Evolutionary conservation across 306 rosid species (phyloP).

Genomic region (Begonia loranthoides): DNA sequence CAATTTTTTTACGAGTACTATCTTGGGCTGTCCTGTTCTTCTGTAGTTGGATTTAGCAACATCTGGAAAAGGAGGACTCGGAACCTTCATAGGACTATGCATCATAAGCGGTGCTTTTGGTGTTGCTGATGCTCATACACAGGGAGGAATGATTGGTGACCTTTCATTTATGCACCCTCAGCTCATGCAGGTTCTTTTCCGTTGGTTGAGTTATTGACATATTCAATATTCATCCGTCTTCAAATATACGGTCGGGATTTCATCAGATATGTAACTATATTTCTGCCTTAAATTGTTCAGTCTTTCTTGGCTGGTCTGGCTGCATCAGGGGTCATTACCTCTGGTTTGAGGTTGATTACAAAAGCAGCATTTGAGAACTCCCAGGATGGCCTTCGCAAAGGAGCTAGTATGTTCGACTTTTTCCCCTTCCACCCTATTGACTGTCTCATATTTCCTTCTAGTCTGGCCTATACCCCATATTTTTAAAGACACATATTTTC

Average conservation of each 20-base stretch:
- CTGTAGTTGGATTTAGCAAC: constrained; percentile 79
- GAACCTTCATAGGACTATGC: constrained; percentile 64
- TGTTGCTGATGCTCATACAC: constrained; percentile 75
- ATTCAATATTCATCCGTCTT: too few relatives aligned
- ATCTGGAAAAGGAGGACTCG: constrained; percentile 79
- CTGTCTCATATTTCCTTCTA: too few relatives aligned
- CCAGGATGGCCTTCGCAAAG: constrained; percentile 58
- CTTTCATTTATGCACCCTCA: constrained; percentile 69
- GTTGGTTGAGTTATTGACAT: background rate
- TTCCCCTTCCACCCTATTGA: too few relatives aligned
- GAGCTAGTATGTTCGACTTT: constrained; percentile 56
- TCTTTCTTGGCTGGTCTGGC: constrained; percentile 75
- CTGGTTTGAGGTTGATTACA: constrained; percentile 65
- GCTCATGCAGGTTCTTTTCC: constrained; percentile 44
- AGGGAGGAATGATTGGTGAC: constrained; percentile 96
- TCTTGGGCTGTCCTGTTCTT: constrained; percentile 6
- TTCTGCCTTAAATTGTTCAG: constrained; percentile 24
- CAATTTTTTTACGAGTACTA: background rate
- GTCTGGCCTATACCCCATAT: too few relatives aligned
- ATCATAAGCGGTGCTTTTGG: constrained; percentile 58
- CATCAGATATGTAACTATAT: too few relatives aligned
- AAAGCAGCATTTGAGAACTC: constrained; percentile 67
- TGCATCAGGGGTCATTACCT: constrained; percentile 81
- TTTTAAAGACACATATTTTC: too few relatives aligned
- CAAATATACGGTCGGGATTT: too few relatives aligned